Percentiles rank a stretch among this genome's conserved stretches.
Evolutionary conservation across 768 basidiomycete genomes (phyloP).

Genomic region (Suillus clintonianus): DNA sequence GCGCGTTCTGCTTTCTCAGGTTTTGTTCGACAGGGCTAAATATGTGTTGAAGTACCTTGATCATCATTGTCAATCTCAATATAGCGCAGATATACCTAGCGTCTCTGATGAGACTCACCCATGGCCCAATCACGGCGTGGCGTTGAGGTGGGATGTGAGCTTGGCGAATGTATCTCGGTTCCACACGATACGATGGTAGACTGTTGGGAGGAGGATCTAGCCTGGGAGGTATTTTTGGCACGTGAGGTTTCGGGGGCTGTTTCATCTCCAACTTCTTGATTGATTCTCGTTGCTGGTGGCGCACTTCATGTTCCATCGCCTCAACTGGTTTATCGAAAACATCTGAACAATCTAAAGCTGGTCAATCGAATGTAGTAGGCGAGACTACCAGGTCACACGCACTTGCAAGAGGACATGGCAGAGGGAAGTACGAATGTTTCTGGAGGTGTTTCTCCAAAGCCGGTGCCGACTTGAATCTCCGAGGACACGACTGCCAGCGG

Average conservation of each 20-base stretch:
- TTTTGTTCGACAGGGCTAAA: conserved; percentile 37
- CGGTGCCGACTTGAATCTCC: conserved; percentile 37
- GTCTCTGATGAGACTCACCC: conserved; percentile 43
- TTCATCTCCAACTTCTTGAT: conserved; percentile 18
- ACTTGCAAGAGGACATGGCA: conserved; percentile 46
- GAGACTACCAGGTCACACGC: neutral
- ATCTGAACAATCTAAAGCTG: conserved; percentile 51
- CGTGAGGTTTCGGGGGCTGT: conserved; percentile 35
- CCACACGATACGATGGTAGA: conserved; percentile 54
- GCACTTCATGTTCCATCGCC: conserved; percentile 50
- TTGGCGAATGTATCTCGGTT: conserved; percentile 44
- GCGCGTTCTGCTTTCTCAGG: conserved; percentile 45
- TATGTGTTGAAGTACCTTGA: conserved; percentile 49
- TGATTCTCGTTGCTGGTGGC: conserved; percentile 30
- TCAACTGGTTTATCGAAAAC: conserved; percentile 47
- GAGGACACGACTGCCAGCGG: conserved; percentile 59
- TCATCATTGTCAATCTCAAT: conserved; percentile 8
- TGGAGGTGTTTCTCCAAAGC: conserved; percentile 51
- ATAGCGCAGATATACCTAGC: neutral
- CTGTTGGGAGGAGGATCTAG: conserved; percentile 41
- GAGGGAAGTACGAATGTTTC: conserved; percentile 42
- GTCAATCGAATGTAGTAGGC: conserved; percentile 7
- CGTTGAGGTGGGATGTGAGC: conserved; percentile 50
- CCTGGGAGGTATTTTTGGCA: conserved; percentile 31
- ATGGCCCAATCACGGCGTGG: conserved; percentile 52